A percentile compares a stretch with the other conserved stretches of the same genome.
These are phyloP conservation scores for Xylaria acuta DNA, from an alignment of 495 filamentous ascomycete species.

Conservation along the genomic window DNA sequence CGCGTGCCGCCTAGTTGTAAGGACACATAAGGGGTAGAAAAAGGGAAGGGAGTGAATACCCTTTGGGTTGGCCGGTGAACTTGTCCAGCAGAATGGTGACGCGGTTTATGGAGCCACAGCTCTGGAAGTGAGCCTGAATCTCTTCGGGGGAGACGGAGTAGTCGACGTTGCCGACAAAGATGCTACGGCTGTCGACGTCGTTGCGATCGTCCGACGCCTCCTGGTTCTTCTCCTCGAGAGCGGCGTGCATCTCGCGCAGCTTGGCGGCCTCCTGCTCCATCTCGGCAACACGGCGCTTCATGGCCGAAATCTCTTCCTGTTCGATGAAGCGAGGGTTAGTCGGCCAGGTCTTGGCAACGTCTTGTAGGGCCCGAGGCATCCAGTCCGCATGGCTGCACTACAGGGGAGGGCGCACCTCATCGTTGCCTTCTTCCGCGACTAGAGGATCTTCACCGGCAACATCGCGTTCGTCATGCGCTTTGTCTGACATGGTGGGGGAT, in stretches of 20 bases:
- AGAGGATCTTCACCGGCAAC: slow-evolving; percentile 40
- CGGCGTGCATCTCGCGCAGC: slow-evolving; percentile 94
- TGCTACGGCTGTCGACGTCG: slow-evolving; percentile 91
- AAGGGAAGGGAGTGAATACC: slow-evolving; percentile 62
- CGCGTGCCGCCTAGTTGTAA: not conserved
- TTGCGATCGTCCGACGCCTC: slow-evolving; percentile 91
- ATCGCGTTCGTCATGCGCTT: slow-evolving; percentile 36
- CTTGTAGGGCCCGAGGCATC: not conserved
- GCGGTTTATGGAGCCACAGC: slow-evolving; percentile 95
- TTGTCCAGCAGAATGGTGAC: slow-evolving; percentile 98
- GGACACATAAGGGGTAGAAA: not conserved
- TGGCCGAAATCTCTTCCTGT: slow-evolving; percentile 88
- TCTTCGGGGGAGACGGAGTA: slow-evolving; percentile 98
- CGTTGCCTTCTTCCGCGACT: slow-evolving; percentile 50
- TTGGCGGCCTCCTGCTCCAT: slow-evolving; percentile 99
- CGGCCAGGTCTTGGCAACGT: slow-evolving; percentile 3
- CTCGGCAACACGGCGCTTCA: slow-evolving; percentile 97
- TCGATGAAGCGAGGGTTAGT: slow-evolving; percentile 35
- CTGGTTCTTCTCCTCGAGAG: slow-evolving; percentile 81
- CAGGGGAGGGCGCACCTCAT: slow-evolving; percentile 46
- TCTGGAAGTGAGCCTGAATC: slow-evolving; percentile 98
- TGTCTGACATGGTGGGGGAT: slow-evolving; percentile 36
- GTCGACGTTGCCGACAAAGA: slow-evolving; percentile 99
- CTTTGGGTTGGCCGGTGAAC: slow-evolving; percentile 97
- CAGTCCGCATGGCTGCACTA: not conserved